Evolutionary conservation across 1,284 basidiomycete species (phyloP), one percentile per base, ranked within the genome.

Genomic region (Ceraceosorus bombacis): DNA sequence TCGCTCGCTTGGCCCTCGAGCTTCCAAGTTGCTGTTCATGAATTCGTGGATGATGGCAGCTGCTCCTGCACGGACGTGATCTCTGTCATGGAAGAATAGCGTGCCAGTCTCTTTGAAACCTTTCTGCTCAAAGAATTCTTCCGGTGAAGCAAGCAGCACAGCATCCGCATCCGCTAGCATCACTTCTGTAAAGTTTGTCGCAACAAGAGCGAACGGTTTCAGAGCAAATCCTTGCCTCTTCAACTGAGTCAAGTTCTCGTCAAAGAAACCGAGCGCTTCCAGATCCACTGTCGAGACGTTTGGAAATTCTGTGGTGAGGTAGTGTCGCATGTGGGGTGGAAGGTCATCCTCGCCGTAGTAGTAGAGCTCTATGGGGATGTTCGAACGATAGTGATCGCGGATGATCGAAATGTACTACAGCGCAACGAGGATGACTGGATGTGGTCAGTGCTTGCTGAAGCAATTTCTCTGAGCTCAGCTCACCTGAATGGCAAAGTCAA

Each of bases 261-360:
- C 67, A 15, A 68, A 68, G n/a, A 68, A 58, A 5, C 58, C 62
- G 3, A 64, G 54, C 51, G 55, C 54, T 43, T 68, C 58, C 38
- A 68, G 52, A 37, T 66, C 67, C 53, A 67, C 52, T 50, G 61
- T 65, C 15, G 62, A 62, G 6, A 68, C 67, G 43, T 67, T 62
- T 57, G 57, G 58, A 50, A 61, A 64, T 12, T 57, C 56, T 40
- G 41, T 55, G 37, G 64, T 66, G 41, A 68, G 61, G 17, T 64
- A 64, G 43, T 66, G 58, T 43, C 67, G 67, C 53, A 63, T 65
- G 51, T 62, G 60, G 49, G 57, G 46, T 0, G 67, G 67, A n/a
- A 68, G 58, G 56, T 68, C 67, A 49, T 62, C 61, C 17, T 68
- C 65, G 54, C 64, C 67, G n/a, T 66, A 66, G 65, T 68, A 68